phyloP scores from a whole-genome alignment of 1,139 yeast species.

The Scheffersomyces quercinus region DNA sequence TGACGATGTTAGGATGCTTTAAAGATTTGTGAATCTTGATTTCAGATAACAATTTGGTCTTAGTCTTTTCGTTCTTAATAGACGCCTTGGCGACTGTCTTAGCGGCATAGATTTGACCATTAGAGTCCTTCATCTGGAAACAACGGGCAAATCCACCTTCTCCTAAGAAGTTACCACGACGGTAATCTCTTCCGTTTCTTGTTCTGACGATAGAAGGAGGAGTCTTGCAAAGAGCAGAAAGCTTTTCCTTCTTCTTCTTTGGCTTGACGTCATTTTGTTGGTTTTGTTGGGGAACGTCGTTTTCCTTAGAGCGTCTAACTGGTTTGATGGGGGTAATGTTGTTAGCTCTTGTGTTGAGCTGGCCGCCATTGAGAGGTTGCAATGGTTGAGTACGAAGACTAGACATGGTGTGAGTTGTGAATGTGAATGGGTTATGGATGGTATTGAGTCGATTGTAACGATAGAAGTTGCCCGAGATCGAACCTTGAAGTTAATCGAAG shows the following conservation, averaged over 20 bases:
- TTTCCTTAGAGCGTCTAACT: slow-evolving; percentile 31
- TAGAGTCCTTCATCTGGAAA: slow-evolving; percentile 90
- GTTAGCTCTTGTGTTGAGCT: slow-evolving; percentile 38
- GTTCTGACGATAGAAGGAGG: slow-evolving; percentile 93
- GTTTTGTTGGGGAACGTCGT: slow-evolving; percentile 14
- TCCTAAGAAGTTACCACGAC: slow-evolving; percentile 88
- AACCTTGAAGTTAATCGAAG: no score
- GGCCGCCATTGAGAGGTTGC: slow-evolving; percentile 50
- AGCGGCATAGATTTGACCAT: slow-evolving; percentile 90
- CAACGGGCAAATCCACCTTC: slow-evolving; percentile 99
- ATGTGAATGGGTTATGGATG: no score
- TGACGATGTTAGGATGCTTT: slow-evolving; percentile 86
- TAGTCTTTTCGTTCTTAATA: slow-evolving; percentile 86
- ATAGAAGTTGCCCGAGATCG: no score
- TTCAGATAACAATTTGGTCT: slow-evolving; percentile 85
- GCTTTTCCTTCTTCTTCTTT: slow-evolving; percentile 78
- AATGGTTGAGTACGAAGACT: slow-evolving; percentile 40
- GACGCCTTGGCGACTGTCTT: slow-evolving; percentile 97
- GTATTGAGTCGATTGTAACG: no score
- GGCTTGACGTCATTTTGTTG: slow-evolving; percentile 17
- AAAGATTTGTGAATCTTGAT: slow-evolving; percentile 92
- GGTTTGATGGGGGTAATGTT: slow-evolving; percentile 46
- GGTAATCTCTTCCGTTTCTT: slow-evolving; percentile 83
- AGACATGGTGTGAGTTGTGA: slow-evolving; percentile 26
- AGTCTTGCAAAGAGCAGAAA: slow-evolving; percentile 86